Conservation (phyloP, 352 stramenopile genomes). For the Phytophthora brassicae region DNA sequence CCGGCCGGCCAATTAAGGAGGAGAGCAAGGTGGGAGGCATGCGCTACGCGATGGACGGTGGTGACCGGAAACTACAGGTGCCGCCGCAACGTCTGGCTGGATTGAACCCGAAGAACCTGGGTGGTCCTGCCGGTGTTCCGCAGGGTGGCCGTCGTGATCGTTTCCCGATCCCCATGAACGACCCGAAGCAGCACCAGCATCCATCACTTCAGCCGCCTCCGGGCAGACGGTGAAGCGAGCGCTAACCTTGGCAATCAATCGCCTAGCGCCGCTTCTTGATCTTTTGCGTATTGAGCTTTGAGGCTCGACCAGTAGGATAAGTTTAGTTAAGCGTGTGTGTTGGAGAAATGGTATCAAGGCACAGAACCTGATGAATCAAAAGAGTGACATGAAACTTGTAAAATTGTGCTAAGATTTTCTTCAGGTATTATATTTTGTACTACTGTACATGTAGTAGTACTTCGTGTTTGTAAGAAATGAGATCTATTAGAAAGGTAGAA, state of each 20-base stretch:
- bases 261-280: conserved; percentile 30
- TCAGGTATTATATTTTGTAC: too few relatives aligned
- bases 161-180: conserved; percentile 74
- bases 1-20: conserved; percentile 68
- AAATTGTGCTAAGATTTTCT: too few relatives aligned
- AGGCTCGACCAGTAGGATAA: conserved; percentile 33
- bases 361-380: conserved; percentile 28
- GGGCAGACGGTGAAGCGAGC: conserved; percentile 54
- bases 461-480: conserved; percentile 8
- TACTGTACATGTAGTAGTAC: too few relatives aligned
- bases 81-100: conserved; percentile 61
- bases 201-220: conserved; percentile 70
- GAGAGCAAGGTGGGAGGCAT: conserved; percentile 58
- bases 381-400: conserved; percentile 27
- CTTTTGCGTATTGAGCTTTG: conserved; percentile 28
- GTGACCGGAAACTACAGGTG: conserved; percentile 59
- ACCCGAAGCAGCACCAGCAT: conserved; percentile 74
- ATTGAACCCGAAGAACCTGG: conserved; percentile 76
- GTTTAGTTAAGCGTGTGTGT: conserved; percentile 40
- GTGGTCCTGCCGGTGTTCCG: conserved; percentile 44
- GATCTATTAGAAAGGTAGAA: conserved; percentile 32
- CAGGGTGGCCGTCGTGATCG: conserved; percentile 57
- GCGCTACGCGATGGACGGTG: conserved; percentile 66
- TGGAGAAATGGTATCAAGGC: conserved; percentile 38
- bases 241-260: conserved; percentile 20